Base-by-base conservation (phyloP, 1,139 yeast genomes). In the Pichia sp. region DNA sequence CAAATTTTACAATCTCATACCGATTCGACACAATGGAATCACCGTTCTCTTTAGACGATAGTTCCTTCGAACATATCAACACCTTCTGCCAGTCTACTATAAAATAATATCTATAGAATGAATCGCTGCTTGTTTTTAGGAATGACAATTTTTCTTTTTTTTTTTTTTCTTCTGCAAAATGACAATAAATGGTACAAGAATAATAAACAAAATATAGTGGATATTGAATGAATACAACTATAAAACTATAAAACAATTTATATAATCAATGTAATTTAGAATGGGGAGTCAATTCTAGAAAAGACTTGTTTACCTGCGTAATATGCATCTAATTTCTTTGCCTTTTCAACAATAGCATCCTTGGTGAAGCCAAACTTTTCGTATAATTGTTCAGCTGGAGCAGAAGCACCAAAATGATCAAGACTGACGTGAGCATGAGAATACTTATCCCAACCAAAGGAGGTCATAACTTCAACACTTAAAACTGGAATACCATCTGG, bases 351-450 rank as follows among this genome's bases (percentile, higher is more conserved):
- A 69, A 94, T 77, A 59, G 96, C 96, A 67, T 88, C 97, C 58
- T 94, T 85, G 49, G 96, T 90, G 77, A 94, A 92, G 58, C 80
- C 96, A 61, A 90, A 87, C 76, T 67, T 74, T 71, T 86, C 80
- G 82, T 82, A 94, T 53, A 92, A 79, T 55, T 85, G 88, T 53
- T 73, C 72, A 65, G 85, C 95, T 69, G 88, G 87, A 69, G 96
- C 98, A 54, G 97, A 89, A 57, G 94, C 95, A 79, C 99, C 99
- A 67, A 92, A 94, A 73, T 89, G 81, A 80, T 89, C 80, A 68
- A 94, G 78, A 70, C 97, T 97, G 65, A 92, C 87, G 70, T 89
- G 95, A 75, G 86, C 95, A 74, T 94, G 98, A 54, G 97, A 81
- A 77, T 89, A 94, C 72, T 84, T 86, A 63, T 83, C 76, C 99